Base-by-base conservation (phyloP, 352 stramenopile genomes). In the Globisporangium nunn region DNA sequence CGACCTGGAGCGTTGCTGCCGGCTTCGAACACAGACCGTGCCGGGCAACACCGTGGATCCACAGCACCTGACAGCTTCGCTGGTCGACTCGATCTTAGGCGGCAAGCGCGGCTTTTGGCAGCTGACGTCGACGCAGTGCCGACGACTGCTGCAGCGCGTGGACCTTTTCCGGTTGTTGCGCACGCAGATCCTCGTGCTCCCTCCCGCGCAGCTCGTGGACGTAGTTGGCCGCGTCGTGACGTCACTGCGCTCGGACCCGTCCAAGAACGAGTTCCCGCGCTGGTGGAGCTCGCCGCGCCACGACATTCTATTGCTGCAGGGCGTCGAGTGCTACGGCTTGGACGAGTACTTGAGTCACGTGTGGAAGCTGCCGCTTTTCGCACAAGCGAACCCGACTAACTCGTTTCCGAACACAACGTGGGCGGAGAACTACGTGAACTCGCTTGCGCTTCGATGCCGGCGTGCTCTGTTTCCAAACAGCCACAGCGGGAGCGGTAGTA, bases 291-390 rank as follows among this genome's bases (percentile, higher is more conserved):
- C 70, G 30, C 85, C 85, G 8, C 70, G 72, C 10, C 81, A 89
- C 56, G 85, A 95, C 45, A 86, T 91, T 57, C 47, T 91, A 55
- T 64, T 95, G 53, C 64, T 93, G 35, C 85, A 93, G 62, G 84
- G 78, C 46, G 77, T 94, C 18, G 85, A 94, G 55, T 89, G 75
- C 58, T 91, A 86, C 59, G 85, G 85, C 10, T 62, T 95, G 39
- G 85, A 93, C 52, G 71, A 91, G 40, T 71, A 87, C 47, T 45
- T 94, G 11, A 50, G 49, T 5, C 59, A 81, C 8, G 75, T 94
- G 31, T 95, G 85, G 85, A 71, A 77, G 44, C 61, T 92, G 3
- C 74, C 71, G 41, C 50, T 80, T 30, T 92, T 95, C 52, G 74
- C 66, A 14, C 56, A 59, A 4, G 58, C 66, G 4, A 92, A 82